These are phyloP conservation scores for Globisporangium cederbergense DNA, from an alignment of 352 stramenopile species.

Conservation along the genomic window DNA sequence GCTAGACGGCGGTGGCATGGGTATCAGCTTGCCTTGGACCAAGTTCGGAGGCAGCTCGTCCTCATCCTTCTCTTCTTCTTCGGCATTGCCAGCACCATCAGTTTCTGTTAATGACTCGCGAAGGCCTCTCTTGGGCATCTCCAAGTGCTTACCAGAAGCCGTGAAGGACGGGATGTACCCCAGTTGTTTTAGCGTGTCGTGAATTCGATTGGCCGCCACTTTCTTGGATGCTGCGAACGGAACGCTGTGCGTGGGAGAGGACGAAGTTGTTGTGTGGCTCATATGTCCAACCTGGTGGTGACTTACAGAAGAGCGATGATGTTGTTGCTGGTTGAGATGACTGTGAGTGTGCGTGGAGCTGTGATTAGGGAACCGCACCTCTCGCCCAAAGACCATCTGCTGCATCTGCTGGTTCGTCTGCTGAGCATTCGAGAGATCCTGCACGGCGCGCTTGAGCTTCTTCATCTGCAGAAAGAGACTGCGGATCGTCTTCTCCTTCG, in stretches of 20 bases:
- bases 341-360: conserved; percentile 9
- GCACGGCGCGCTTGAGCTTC: conserved; percentile 62
- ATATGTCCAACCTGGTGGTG: not conserved
- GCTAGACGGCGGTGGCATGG: conserved; percentile 21
- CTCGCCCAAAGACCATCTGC: conserved; percentile 29
- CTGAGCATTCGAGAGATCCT: conserved; percentile 42
- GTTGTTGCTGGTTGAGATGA: conserved; percentile 1
- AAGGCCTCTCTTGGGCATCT: not conserved
- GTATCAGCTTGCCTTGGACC: conserved; percentile 34
- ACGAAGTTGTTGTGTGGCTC: not conserved
- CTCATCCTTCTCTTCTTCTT: conserved; percentile 13
- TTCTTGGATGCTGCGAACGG: conserved; percentile 6
- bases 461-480: conserved; percentile 72
- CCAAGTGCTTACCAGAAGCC: conserved; percentile 3
- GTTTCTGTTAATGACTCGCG: not conserved
- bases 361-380: conserved; percentile 30
- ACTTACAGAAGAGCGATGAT: not conserved
- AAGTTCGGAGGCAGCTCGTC: conserved; percentile 26
- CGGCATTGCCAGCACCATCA: not conserved
- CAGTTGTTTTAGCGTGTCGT: conserved; percentile 37
- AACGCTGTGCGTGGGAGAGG: not conserved
- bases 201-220: conserved; percentile 23
- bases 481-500: conserved; percentile 60
- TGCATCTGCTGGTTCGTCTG: conserved; percentile 62
- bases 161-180: conserved; percentile 32